phyloP scores from a whole-genome alignment of 805 yeast species.

The Pichia sporocuriosa region DNA sequence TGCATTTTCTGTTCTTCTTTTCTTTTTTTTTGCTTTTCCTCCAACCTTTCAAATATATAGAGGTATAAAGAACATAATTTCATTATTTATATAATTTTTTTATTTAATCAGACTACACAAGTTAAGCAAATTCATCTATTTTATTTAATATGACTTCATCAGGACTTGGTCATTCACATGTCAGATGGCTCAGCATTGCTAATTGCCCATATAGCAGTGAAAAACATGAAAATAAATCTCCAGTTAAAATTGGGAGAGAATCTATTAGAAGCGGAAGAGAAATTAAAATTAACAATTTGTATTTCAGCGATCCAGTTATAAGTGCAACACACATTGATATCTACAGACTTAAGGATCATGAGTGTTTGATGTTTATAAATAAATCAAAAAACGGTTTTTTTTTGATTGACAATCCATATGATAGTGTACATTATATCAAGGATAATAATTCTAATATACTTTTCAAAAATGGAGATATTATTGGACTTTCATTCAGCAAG shows the following conservation, averaged over 20 bases:
- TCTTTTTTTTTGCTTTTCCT: too few relatives aligned
- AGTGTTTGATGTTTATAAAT: conserved; percentile 4
- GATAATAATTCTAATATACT: not conserved
- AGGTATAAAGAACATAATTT: too few relatives aligned
- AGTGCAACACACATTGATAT: conserved; percentile 22
- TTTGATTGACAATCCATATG: not conserved
- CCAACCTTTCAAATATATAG: too few relatives aligned
- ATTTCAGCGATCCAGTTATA: conserved; percentile 19
- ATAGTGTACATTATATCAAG: not conserved
- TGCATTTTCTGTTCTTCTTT: too few relatives aligned
- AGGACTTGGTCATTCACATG: too few relatives aligned
- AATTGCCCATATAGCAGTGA: too few relatives aligned
- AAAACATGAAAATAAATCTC: too few relatives aligned
- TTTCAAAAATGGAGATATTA: conserved; percentile 6
- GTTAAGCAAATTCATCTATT: too few relatives aligned
- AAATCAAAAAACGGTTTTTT: conserved; percentile 11
- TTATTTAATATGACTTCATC: too few relatives aligned
- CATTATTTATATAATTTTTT: too few relatives aligned
- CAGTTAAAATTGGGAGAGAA: conserved; percentile 21
- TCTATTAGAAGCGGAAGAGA: conserved; percentile 14
- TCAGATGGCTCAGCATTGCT: too few relatives aligned
- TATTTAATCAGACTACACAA: too few relatives aligned
- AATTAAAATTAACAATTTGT: conserved; percentile 12
- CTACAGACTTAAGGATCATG: not conserved
- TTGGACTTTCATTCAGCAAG: conserved; percentile 1